A percentile compares a stretch with the other conserved stretches of the same genome.
These are phyloP conservation scores for Paxillus rubicundulus DNA, from an alignment of 768 basidiomycete genomes.

Conservation along the genomic window DNA sequence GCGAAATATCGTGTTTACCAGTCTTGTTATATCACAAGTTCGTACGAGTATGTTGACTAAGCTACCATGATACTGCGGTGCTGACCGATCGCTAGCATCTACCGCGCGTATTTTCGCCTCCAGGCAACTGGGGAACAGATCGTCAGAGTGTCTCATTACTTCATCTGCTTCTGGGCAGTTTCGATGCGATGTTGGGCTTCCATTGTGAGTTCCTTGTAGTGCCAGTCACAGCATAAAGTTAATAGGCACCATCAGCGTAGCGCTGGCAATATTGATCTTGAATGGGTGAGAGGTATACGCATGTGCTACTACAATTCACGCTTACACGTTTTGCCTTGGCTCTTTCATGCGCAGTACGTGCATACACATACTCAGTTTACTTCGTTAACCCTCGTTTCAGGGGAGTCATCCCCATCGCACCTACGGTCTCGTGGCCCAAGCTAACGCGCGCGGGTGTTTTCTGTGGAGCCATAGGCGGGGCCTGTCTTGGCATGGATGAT, in stretches of 20 bases:
- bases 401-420: slow-evolving; percentile 49
- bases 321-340: slow-evolving; percentile 14
- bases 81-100: slow-evolving; percentile 23
- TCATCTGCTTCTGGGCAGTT: slow-evolving; percentile 42
- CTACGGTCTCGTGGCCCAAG: slow-evolving; percentile 48
- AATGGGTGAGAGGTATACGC: slow-evolving; percentile 37
- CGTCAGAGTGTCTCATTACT: slow-evolving; percentile 39
- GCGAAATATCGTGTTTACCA: background rate
- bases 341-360: slow-evolving; percentile 46
- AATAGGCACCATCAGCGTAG: slow-evolving; percentile 33
- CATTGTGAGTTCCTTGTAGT: slow-evolving; percentile 27
- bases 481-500: slow-evolving; percentile 47
- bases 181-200: slow-evolving; percentile 45
- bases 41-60: slow-evolving; percentile 47
- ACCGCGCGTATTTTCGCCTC: slow-evolving; percentile 39
- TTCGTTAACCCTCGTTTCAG: slow-evolving; percentile 21
- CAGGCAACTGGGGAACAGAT: slow-evolving; percentile 38
- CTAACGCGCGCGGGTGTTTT: slow-evolving; percentile 40
- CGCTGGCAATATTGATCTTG: slow-evolving; percentile 44
- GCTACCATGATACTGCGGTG: background rate
- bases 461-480: slow-evolving; percentile 41
- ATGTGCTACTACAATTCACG: background rate
- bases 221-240: background rate
- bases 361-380: background rate
- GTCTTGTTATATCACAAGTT: slow-evolving; percentile 23